phyloP scores from a whole-genome alignment of 345 rosid genomes.

The Brassica carinata region DNA sequence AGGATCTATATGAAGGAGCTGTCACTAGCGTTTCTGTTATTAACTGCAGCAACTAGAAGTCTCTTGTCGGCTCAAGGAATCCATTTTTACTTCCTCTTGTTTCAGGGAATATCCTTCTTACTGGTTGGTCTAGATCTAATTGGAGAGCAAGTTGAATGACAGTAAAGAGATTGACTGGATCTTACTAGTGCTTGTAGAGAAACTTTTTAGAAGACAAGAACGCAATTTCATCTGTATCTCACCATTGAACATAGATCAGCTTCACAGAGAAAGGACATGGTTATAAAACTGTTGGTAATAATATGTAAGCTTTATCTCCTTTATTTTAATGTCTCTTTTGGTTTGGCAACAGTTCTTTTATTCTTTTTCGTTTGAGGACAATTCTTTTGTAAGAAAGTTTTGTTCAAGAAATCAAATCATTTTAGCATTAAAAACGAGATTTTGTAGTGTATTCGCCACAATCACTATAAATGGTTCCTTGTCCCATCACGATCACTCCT shows the following conservation, averaged over 20 bases:
- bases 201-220: constrained; percentile 33
- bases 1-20: constrained; percentile 86
- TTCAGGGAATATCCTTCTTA: constrained; percentile 92
- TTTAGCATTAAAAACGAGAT: not conserved
- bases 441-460: too few relatives aligned
- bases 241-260: constrained; percentile 26
- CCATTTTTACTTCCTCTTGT: constrained; percentile 96
- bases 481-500: too few relatives aligned
- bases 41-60: constrained; percentile 87
- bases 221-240: constrained; percentile 14
- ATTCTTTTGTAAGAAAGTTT: constrained; percentile 64
- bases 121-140: constrained; percentile 93
- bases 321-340: constrained; percentile 13
- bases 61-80: constrained; percentile 93
- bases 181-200: constrained; percentile 19
- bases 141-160: constrained; percentile 88
- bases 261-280: constrained; percentile 26
- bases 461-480: too few relatives aligned
- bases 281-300: constrained; percentile 34
- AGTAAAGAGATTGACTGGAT: constrained; percentile 13
- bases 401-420: constrained; percentile 12
- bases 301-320: constrained; percentile 31
- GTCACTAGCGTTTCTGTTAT: constrained; percentile 77
- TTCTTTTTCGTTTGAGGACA: constrained; percentile 46
- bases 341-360: constrained; percentile 16